Conservation (phyloP, 176 grass and related monocot genomes). For the Musa schizocarpa region DNA sequence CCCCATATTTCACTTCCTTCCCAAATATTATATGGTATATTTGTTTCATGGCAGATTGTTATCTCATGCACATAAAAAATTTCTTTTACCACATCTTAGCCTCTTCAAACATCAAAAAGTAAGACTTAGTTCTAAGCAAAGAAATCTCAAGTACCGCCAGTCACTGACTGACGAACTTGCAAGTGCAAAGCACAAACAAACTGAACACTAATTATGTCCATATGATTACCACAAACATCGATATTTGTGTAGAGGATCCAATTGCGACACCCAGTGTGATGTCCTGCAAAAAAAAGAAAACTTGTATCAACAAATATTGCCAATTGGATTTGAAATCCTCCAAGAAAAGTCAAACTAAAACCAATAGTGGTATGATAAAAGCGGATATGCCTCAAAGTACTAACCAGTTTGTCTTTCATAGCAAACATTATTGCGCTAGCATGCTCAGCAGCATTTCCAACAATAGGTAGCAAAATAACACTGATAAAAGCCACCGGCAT, state of each 20-base stretch:
- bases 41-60: too few species aligned
- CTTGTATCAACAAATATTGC: slow-evolving; percentile 16
- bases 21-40: too few species aligned
- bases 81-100: too few species aligned
- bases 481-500: slow-evolving; percentile 97
- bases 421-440: slow-evolving; percentile 99
- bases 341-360: neutral
- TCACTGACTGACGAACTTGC: neutral
- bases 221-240: slow-evolving; percentile 88
- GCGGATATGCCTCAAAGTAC: slow-evolving; percentile 4
- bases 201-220: neutral
- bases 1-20: too few species aligned
- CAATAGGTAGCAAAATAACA: slow-evolving; percentile 98
- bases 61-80: too few species aligned
- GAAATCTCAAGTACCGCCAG: neutral
- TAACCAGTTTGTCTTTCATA: slow-evolving; percentile 99
- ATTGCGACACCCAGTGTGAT: slow-evolving; percentile 94
- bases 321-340: neutral
- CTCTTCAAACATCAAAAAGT: neutral
- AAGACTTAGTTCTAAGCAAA: neutral
- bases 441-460: slow-evolving; percentile 97
- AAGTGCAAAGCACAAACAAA: too few species aligned
- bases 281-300: slow-evolving; percentile 45
- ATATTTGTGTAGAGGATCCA: slow-evolving; percentile 97
- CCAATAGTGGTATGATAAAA: slow-evolving; percentile 1